Conservation (phyloP, 805 yeast genomes). For the Starmera quercuum region DNA sequence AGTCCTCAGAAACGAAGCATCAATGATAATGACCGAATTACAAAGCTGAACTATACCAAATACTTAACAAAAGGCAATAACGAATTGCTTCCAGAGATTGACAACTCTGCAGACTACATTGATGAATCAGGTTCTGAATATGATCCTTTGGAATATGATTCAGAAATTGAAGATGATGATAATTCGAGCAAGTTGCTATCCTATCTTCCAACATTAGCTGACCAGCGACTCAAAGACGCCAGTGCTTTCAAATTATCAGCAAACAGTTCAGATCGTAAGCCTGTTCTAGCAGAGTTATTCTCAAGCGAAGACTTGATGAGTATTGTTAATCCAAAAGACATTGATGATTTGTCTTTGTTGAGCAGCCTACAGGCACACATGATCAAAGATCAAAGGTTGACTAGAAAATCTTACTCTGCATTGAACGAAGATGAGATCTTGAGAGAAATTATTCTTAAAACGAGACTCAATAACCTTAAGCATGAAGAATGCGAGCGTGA, state of each 20-base stretch:
- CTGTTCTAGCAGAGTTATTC: constrained; percentile 12
- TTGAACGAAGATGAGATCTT: constrained; percentile 22
- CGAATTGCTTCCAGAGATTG: constrained; percentile 23
- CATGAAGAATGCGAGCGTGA: constrained; percentile 22
- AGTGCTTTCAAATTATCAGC: constrained; percentile 2
- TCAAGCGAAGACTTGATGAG: constrained; percentile 16
- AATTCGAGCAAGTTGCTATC: constrained; percentile 12
- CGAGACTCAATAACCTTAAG: constrained; percentile 18
- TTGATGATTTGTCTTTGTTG: constrained; percentile 10
- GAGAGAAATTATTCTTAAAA: constrained; percentile 19
- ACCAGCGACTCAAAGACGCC: constrained; percentile 7
- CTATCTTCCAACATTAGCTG: constrained; percentile 9
- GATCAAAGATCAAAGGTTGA: constrained; percentile 18
- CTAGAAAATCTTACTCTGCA: constrained; percentile 26
- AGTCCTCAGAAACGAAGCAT: neutral
- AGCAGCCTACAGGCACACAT: constrained; percentile 14
- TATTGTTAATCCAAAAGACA: constrained; percentile 21
- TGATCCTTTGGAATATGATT: constrained; percentile 25
- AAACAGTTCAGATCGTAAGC: constrained; percentile 1
- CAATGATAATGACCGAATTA: constrained; percentile 9
- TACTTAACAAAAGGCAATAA: constrained; percentile 9
- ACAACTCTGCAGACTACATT: constrained; percentile 20
- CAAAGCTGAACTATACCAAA: constrained; percentile 14
- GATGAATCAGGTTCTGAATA: constrained; percentile 14
- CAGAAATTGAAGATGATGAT: constrained; percentile 19